These are phyloP conservation scores for Fistulinella prunicolor DNA, from an alignment of 768 basidiomycete species.

Conservation along the genomic window DNA sequence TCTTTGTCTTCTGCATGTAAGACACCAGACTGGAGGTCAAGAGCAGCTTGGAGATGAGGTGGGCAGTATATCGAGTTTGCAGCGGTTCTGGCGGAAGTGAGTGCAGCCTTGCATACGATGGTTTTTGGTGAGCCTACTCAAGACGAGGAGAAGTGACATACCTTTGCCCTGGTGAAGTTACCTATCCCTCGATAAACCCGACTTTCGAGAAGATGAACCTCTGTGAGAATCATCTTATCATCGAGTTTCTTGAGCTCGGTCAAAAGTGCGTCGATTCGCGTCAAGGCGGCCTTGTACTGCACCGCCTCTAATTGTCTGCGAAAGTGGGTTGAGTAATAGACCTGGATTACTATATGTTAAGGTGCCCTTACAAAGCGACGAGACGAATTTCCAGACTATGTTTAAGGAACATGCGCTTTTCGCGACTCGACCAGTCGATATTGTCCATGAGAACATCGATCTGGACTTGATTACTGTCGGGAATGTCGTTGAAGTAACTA, in stretches of 20 bases:
- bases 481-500: conserved; percentile 81
- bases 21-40: conserved; percentile 73
- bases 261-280: conserved; percentile 82
- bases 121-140: not conserved
- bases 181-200: conserved; percentile 86
- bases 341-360: not conserved
- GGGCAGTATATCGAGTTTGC: conserved; percentile 96
- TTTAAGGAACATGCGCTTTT: conserved; percentile 94
- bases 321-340: conserved; percentile 5
- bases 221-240: conserved; percentile 97
- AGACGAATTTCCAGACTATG: conserved; percentile 91
- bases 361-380: conserved; percentile 56
- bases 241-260: conserved; percentile 90
- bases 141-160: conserved; percentile 26
- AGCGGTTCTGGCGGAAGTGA: conserved; percentile 89
- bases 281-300: conserved; percentile 74
- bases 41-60: conserved; percentile 56
- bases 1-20: conserved; percentile 97
- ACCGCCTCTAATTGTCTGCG: conserved; percentile 68
- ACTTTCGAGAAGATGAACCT: conserved; percentile 93
- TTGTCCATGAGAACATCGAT: conserved; percentile 87
- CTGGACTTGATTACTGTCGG: conserved; percentile 70
- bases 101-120: conserved; percentile 54
- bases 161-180: conserved; percentile 90
- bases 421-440: conserved; percentile 86